Base-by-base conservation (phyloP, 441 rosid genomes). In the Brassica balearica region DNA sequence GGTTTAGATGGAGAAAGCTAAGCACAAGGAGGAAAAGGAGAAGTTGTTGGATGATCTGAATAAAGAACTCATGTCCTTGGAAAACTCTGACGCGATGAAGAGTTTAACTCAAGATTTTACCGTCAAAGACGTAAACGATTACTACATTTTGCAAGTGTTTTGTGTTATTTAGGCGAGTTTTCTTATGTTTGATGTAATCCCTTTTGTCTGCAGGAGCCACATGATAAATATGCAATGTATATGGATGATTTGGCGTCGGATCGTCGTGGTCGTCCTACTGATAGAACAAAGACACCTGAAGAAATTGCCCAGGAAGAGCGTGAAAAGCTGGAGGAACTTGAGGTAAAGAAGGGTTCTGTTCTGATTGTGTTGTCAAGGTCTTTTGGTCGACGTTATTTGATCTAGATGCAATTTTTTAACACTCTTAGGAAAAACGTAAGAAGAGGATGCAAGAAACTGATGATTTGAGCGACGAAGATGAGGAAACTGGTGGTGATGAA, bases 301-400 rank as follows among this genome's bases (percentile, higher is more conserved):
- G 99, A 95, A 87, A 88, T 91, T 88, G 98, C 97, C 19, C 95
- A 92, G 80, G 89, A 86, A 68, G 95, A 93, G 82, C 85, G 88
- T 82, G 97, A 93, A 82, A 89, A 85, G n/a, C 81, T 92, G 46
- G 91, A 86, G 80, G 84, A 38, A 66, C 83, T 92, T 68, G 98
- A 95, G 96, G 99, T 92, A 90, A 32, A 8, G 15, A 65, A 20
- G 3, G 20, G 20, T 1, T 77, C 71, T 71, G 20, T 8, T 72
- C 58, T 79, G 66, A 12, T 36, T 38, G 71, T 60, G 14, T 53
- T 36, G 51, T 36, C 56, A 38, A 8, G 43, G 71, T 68, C 53
- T 69, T 56, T 7, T 68, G 71, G 71, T 41, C 63, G 71, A 73
- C 51, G 23, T 73, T 2, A 68, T 53, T 69, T 69, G 4, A 55